Evolutionary conservation across 2,329 filamentous ascomycete genomes (phyloP), one percentile per base, ranked within the genome.

Genomic region (Penicillium fuscoglaucum): DNA sequence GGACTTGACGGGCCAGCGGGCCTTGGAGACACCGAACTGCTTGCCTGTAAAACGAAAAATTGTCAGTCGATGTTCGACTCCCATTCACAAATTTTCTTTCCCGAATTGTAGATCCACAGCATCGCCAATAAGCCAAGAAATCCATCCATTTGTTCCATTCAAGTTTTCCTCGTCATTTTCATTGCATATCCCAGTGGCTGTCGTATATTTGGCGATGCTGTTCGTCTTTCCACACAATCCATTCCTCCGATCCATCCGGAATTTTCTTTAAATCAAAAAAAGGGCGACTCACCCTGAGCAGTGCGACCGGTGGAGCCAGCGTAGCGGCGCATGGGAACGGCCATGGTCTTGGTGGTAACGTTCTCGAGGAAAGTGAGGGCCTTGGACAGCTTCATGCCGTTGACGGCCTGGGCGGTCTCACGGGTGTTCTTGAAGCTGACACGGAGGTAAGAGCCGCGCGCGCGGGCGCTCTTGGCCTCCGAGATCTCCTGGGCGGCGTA

Each of bases 381-480:
- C 78, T 95, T 93, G 83, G 91, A 86, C 78, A 98, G 80, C 86
- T 97, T 97, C 92, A 92, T 96, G 83, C 93, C 93, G 84, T 95
- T 98, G 88, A 99, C 96, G 76, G 93, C 93, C 86, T 98, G 95
- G 69, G 96, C 95, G 71, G 93, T 97, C 87, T 99, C 96, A 78
- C 95, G 92, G 80, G 95, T 99, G 89, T 99, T 99, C 90, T 99
- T 99, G 91, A 97, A 99, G 74, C 91, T 96, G 74, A 98, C 93
- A 80, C 95, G 92, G 76, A 99, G 90, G 87, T 98, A 99, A 80
- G 93, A 92, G 82, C 96, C 95, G 83, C 95, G 93, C 79, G 93
- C 90, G 85, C 93, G 91, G 82, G 95, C 95, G 84, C 91, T 96
- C 87, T 96, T 97, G 74, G 88, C 86, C 81, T 88, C 83, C 75